Evolutionary conservation across 768 basidiomycete genomes (phyloP).

Genomic region (Psilocybe sp.): DNA sequence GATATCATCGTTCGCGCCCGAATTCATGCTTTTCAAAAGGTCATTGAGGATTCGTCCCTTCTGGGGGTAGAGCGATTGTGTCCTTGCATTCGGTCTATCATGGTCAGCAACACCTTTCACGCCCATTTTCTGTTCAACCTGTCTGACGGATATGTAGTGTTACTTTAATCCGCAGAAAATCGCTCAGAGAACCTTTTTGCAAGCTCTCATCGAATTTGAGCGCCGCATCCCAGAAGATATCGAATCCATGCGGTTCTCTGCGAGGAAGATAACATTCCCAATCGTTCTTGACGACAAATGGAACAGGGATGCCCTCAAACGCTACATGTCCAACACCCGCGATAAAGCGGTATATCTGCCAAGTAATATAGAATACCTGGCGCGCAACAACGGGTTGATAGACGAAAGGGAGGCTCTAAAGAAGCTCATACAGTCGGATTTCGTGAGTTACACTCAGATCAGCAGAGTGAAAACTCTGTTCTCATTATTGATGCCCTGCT

Average conservation of each 20-base stretch:
- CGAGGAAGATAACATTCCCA: conserved; percentile 56
- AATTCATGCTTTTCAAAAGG: conserved; percentile 52
- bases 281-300: conserved; percentile 61
- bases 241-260: conserved; percentile 40
- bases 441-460: conserved; percentile 29
- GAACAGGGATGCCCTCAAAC: conserved; percentile 50
- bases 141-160: conserved; percentile 28
- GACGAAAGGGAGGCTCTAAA: conserved; percentile 40
- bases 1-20: conserved; percentile 53
- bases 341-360: conserved; percentile 64
- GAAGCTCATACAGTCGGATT: conserved; percentile 46
- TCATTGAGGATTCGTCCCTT: conserved; percentile 27
- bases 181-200: conserved; percentile 42
- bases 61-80: conserved; percentile 39
- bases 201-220: conserved; percentile 36
- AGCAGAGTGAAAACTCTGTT: too few species aligned
- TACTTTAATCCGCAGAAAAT: conserved; percentile 45
- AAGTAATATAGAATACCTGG: conserved; percentile 66
- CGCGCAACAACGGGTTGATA: conserved; percentile 56
- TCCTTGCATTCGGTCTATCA: conserved; percentile 56
- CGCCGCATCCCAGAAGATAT: conserved; percentile 36
- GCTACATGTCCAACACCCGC: conserved; percentile 55
- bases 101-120: conserved; percentile 35
- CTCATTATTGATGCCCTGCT: neutral
- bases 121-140: neutral